Evolutionary conservation across 305 asterid species (phyloP).

Genomic region (Ilex paraguariensis): DNA sequence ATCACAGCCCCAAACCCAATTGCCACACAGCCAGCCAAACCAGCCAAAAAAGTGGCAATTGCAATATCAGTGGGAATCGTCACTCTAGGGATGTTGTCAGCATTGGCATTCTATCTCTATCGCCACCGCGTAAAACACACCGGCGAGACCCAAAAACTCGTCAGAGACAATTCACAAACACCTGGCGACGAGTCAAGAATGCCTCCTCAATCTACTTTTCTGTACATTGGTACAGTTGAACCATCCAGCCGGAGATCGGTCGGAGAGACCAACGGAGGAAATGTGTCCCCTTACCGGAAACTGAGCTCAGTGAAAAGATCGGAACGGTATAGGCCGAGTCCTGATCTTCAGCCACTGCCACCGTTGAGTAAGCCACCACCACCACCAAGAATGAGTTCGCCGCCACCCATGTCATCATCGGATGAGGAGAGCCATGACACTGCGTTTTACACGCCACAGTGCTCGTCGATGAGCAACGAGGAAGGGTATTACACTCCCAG

Average conservation of each 20-base stretch:
- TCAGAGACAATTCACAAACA: conserved; percentile 29
- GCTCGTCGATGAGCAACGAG: conserved; percentile 68
- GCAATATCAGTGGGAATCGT: conserved; percentile 54
- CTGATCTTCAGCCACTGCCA: conserved; percentile 95
- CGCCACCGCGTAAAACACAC: conserved; percentile 38
- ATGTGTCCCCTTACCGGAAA: conserved; percentile 49
- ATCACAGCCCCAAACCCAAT: conserved; percentile 41
- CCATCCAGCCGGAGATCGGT: conserved; percentile 49
- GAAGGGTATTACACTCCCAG: conserved; percentile 38
- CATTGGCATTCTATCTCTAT: conserved; percentile 53
- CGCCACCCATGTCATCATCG: conserved; percentile 38
- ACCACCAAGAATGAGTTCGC: conserved; percentile 37
- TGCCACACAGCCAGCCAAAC: conserved; percentile 33
- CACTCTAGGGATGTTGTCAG: conserved; percentile 60
- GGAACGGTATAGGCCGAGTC: conserved; percentile 89
- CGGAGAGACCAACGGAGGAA: conserved; percentile 32
- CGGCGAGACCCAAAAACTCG: conserved; percentile 63
- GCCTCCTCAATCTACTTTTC: conserved; percentile 72
- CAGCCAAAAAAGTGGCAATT: conserved; percentile 51
- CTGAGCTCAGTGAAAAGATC: conserved; percentile 59
- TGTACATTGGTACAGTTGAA: conserved; percentile 91
- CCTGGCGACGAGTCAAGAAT: conserved; percentile 51
- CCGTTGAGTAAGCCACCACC: conserved; percentile 74
- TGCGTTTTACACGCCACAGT: conserved; percentile 84
- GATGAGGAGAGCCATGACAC: conserved; percentile 45